Conservation (phyloP, 164 flowering plant genomes). For the Amborella trichopoda region DNA sequence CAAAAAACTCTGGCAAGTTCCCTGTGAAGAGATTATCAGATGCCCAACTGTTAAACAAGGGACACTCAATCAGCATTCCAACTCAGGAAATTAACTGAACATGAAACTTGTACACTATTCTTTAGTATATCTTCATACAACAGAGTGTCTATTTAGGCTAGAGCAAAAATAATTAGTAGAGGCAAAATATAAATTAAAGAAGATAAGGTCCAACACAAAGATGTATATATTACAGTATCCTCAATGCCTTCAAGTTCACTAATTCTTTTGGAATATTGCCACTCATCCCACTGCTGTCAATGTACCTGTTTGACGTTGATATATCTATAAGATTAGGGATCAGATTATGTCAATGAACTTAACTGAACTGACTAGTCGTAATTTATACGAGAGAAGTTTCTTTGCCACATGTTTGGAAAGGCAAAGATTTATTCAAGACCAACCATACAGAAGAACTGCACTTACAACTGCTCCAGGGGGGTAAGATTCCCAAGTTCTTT, state of each 20-base stretch:
- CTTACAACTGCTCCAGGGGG: conserved; percentile 32
- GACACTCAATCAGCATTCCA: no score
- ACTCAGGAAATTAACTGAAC: not conserved
- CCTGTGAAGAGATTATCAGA: conserved; percentile 45
- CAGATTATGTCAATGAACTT: no score
- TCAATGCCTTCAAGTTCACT: conserved; percentile 30
- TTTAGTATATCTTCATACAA: not conserved
- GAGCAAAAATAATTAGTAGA: not conserved
- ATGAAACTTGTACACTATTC: not conserved
- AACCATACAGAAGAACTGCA: not conserved
- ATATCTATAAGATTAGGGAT: no score
- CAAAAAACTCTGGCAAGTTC: conserved; percentile 34
- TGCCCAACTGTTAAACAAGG: conserved; percentile 31
- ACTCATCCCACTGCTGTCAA: conserved; percentile 40
- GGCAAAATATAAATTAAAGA: not conserved
- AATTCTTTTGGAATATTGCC: conserved; percentile 38
- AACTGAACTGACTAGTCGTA: no score
- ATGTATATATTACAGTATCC: conserved; percentile 19
- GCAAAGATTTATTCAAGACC: no score
- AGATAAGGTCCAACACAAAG: not conserved
- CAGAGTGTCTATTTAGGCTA: not conserved
- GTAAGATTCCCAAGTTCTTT: conserved; percentile 27
- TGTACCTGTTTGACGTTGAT: no score
- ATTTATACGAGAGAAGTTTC: no score
- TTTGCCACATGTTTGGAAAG: no score